A percentile compares a stretch with the other conserved stretches of the same genome.
phyloP scores from a whole-genome alignment of 805 yeast genomes.

The Kuraishia molischiana region DNA sequence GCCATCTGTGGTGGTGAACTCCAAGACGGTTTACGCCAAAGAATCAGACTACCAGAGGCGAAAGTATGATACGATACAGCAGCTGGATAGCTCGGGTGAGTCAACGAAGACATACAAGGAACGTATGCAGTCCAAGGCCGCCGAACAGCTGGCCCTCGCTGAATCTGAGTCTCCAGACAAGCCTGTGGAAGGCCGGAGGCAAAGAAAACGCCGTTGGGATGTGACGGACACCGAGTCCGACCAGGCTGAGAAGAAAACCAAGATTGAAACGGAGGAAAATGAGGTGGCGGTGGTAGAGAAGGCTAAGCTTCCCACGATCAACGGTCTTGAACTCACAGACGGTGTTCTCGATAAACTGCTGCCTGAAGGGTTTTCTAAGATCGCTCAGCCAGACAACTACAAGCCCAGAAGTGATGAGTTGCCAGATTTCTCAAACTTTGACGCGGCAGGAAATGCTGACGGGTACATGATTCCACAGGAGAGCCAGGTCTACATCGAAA shows the following conservation, averaged over 20 bases:
- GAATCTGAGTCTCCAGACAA: slow-evolving; percentile 11
- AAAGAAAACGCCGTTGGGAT: slow-evolving; percentile 33
- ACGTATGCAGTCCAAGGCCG: slow-evolving; percentile 19
- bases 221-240: slow-evolving; percentile 27
- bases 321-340: slow-evolving; percentile 30
- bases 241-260: slow-evolving; percentile 7
- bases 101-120: slow-evolving; percentile 27
- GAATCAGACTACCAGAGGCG: slow-evolving; percentile 41
- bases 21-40: slow-evolving; percentile 19
- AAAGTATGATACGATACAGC: slow-evolving; percentile 10
- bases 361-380: slow-evolving; percentile 39
- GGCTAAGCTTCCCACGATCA: slow-evolving; percentile 15
- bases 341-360: slow-evolving; percentile 36
- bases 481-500: slow-evolving; percentile 17
- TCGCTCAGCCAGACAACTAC: slow-evolving; percentile 35
- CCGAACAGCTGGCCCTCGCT: background rate
- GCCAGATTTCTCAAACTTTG: slow-evolving; percentile 23
- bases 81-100: slow-evolving; percentile 6
- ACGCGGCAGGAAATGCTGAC: slow-evolving; percentile 13
- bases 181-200: slow-evolving; percentile 13
- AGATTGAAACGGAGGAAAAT: slow-evolving; percentile 14
- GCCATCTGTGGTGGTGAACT: slow-evolving; percentile 10
- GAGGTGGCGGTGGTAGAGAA: background rate
- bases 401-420: slow-evolving; percentile 22
- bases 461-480: slow-evolving; percentile 48